Evolutionary conservation across 371 early-diverging fungal genomes (phyloP).

Genomic region (Mucor ambiguus): DNA sequence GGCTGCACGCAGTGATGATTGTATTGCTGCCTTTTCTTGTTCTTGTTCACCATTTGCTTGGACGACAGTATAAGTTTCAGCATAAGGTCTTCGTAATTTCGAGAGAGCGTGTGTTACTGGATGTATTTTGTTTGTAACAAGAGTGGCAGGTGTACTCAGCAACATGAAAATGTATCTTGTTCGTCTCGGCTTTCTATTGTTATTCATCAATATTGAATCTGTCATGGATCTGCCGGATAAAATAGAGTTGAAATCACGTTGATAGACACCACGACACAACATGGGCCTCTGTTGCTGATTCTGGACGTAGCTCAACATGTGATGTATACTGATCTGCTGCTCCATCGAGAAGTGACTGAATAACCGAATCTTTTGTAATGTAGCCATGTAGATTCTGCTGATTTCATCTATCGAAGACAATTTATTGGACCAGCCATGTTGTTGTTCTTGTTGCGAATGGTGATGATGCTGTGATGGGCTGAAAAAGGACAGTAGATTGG

Average conservation of each 20-base stretch:
- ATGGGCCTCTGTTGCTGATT: not conserved
- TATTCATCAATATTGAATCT: constrained; percentile 6
- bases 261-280: constrained; percentile 1
- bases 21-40: not conserved
- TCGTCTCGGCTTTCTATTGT: constrained; percentile 15
- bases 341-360: constrained; percentile 14
- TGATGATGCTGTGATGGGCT: not conserved
- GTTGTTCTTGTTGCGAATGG: not conserved
- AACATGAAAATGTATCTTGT: constrained; percentile 34
- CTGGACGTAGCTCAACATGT: not conserved
- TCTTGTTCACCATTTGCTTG: not conserved
- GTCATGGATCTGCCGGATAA: not conserved
- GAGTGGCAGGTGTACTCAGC: constrained; percentile 24
- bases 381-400: constrained; percentile 11
- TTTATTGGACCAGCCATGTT: constrained; percentile 6
- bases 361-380: constrained; percentile 9
- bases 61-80: constrained; percentile 15
- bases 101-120: constrained; percentile 23
- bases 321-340: constrained; percentile 16
- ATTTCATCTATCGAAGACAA: not conserved
- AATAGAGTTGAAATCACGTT: constrained; percentile 12
- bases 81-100: constrained; percentile 25
- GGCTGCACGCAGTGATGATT: not conserved
- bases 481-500: constrained; percentile 13
- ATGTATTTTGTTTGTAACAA: constrained; percentile 19